Evolutionary conservation across 1,139 yeast species (phyloP).

Genomic region (Blastobotrys indianensis): DNA sequence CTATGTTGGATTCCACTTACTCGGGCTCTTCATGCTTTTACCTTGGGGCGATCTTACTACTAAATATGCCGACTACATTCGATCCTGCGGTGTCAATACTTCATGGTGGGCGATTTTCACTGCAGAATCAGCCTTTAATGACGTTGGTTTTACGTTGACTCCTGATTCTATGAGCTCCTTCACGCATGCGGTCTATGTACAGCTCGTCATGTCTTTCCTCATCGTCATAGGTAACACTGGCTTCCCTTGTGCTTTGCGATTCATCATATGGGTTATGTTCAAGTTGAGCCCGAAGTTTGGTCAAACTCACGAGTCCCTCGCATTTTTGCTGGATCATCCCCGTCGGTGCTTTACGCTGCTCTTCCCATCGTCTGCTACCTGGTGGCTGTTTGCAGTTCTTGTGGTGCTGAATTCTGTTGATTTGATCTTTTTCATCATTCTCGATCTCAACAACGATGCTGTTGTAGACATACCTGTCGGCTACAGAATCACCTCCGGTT

Average conservation of each 20-base stretch:
- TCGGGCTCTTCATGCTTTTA: conserved; percentile 52
- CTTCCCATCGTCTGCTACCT: conserved; percentile 88
- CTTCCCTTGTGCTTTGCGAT: conserved; percentile 74
- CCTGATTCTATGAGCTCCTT: conserved; percentile 72
- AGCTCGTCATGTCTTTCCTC: conserved; percentile 58
- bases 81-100: conserved; percentile 55
- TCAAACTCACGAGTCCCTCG: conserved; percentile 57
- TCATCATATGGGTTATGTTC: conserved; percentile 73
- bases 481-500: conserved; percentile 67
- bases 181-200: conserved; percentile 54
- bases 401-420: conserved; percentile 70
- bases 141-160: conserved; percentile 75
- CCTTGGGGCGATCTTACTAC: conserved; percentile 57
- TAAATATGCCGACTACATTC: conserved; percentile 41
- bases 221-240: conserved; percentile 91
- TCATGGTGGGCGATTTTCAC: conserved; percentile 94
- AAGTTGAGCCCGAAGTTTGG: conserved; percentile 57
- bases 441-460: conserved; percentile 54
- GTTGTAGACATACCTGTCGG: conserved; percentile 53
- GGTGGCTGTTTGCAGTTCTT: conserved; percentile 83
- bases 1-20: conserved; percentile 67
- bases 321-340: conserved; percentile 88
- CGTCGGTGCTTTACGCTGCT: conserved; percentile 91
- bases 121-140: conserved; percentile 70
- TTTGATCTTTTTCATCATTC: conserved; percentile 66